Evolutionary conservation across 163 green algal species (phyloP).

Genomic region (Smithsoniella earleae): DNA sequence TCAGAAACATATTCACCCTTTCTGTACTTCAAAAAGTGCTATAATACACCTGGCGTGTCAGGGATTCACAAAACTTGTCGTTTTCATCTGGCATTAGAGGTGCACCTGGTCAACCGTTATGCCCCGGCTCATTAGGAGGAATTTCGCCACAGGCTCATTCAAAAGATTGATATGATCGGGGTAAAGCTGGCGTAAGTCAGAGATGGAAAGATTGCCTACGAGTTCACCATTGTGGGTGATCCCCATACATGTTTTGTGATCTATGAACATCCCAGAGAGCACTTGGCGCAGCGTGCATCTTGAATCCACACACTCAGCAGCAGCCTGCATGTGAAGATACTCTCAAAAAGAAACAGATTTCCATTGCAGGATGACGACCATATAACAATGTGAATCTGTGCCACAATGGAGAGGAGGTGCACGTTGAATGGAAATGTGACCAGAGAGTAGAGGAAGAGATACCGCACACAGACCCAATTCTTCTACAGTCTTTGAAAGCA

Average conservation of each 20-base stretch:
- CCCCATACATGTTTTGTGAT: slow-evolving; percentile 14
- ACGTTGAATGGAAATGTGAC: no score
- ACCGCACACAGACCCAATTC: not conserved
- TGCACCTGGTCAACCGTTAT: not conserved
- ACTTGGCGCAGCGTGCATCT: not conserved
- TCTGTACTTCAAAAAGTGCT: no score
- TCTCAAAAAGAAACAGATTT: no score
- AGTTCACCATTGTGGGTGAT: not conserved
- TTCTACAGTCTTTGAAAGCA: not conserved
- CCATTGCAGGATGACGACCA: no score
- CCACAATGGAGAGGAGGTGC: no score
- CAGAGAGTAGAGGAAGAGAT: not conserved
- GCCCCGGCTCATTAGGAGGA: not conserved
- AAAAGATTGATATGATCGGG: not conserved
- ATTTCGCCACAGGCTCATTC: not conserved
- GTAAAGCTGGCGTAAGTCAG: not conserved
- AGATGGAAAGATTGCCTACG: slow-evolving; percentile 5
- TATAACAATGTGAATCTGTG: no score
- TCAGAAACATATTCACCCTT: no score
- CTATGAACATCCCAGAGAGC: not conserved
- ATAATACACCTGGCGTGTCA: no score
- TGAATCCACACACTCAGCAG: not conserved
- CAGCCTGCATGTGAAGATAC: slow-evolving; percentile 17
- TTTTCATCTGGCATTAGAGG: no score
- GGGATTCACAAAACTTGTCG: no score